Evolutionary conservation across 2,329 filamentous ascomycete genomes (phyloP), one percentile per base, ranked within the genome.

Genomic region (Monilinia fructigena): DNA sequence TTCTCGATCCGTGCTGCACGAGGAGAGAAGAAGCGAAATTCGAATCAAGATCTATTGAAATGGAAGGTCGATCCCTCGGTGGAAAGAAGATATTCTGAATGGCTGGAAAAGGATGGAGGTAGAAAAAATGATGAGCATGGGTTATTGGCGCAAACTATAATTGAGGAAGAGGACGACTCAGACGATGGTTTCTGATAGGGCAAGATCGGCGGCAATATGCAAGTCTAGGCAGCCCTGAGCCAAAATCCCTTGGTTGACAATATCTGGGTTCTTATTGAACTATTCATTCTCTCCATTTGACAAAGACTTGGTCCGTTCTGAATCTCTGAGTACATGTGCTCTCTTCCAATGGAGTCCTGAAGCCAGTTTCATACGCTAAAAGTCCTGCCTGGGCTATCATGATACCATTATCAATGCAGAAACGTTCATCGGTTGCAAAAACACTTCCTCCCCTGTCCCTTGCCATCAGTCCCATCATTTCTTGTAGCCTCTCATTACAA

Each of bases 391-490:
- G 94, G 1, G 95, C 95, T 80, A 99, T 99, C 95, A 99, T 99
- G 76, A 99, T 98, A 59, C 95, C 95, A 74, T 99, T 99, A 79
- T 99, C 95, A 73, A 99, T 99, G 77, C 95, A 99, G 77, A 97
- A 99, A 55, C 95, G 84, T 82, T 99, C 95, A 77, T 99, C 95
- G 0, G 94, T 98, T 31, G 95, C 93, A 79, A 91, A 97, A 4
- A 98, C 92, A 74, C 87, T 93, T 4, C 95, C 95, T 63, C 93
- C 92, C 48, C 95, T 82, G 77, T 97, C 93, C 55, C 82, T 82
- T 20, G 93, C 94, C 95, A 99, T 99, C 56, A 90, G 82, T 20
- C 92, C 93, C 95, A 99, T 99, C 95, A 99, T 99, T 74, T 96
- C 87, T 81, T 99, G 95, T 72, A 99, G 77, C 4, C 95, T 85